phyloP scores from a whole-genome alignment of 2,329 filamentous ascomycete species.

The Claviceps purpurea region DNA sequence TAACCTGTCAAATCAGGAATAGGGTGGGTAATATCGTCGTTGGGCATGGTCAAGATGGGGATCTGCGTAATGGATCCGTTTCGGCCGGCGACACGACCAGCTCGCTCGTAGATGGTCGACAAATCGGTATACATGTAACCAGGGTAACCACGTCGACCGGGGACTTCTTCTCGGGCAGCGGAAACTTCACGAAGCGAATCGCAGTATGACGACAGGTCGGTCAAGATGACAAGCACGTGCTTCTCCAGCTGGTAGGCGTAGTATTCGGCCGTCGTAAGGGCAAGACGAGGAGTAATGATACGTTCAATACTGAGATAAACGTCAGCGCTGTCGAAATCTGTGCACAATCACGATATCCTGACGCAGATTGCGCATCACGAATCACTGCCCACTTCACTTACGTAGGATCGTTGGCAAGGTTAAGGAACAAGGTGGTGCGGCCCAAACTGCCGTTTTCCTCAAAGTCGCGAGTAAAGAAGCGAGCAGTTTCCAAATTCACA shows the following conservation, averaged over 20 bases:
- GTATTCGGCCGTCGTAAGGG: constrained; percentile 96
- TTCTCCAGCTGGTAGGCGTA: constrained; percentile 99
- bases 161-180: constrained; percentile 94
- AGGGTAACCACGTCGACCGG: constrained; percentile 96
- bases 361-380: neutral
- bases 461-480: constrained; percentile 97
- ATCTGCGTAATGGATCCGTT: constrained; percentile 99
- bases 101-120: constrained; percentile 98
- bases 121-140: constrained; percentile 99
- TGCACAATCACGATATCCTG: neutral
- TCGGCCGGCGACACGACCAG: constrained; percentile 89
- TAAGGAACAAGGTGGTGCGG: constrained; percentile 92
- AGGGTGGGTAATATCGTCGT: constrained; percentile 98
- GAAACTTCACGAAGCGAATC: constrained; percentile 98
- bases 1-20: constrained; percentile 98
- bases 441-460: constrained; percentile 99
- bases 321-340: neutral
- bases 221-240: constrained; percentile 97
- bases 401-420: constrained; percentile 98
- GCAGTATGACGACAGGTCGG: constrained; percentile 94
- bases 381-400: constrained; percentile 31
- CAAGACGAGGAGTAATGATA: constrained; percentile 98
- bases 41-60: constrained; percentile 97
- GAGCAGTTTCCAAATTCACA: constrained; percentile 97
- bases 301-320: constrained; percentile 70